Base-by-base conservation (phyloP, 192 early-diverging fungal genomes). In the Haplosporangium gracile region DNA sequence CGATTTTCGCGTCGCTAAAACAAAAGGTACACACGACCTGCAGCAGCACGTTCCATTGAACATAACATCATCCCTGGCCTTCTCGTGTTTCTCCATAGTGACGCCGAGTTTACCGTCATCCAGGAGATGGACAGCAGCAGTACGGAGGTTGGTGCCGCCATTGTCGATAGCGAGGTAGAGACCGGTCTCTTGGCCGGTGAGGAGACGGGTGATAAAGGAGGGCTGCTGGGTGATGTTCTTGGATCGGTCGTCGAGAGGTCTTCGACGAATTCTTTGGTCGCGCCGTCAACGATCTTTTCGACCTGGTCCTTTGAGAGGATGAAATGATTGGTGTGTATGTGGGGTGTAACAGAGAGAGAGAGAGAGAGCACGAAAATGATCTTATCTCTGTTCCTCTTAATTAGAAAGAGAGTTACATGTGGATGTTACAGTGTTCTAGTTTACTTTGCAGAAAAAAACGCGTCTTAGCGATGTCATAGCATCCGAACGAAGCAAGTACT, bases 111-210 rank as follows among this genome's bases (percentile, higher is more conserved):
- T 80, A 47, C 97, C 96, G 71, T 93, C 83, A 53, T 97, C 97
- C 63, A 95, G 88, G 20, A 99, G 91, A 38, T 92, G 92, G 20
- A 98, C 96, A 60, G 92, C 91, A 80, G 96, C 94, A 32, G 98
- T 95, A 45, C 98, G 95, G 77, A 99, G 92, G 90, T 99, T 98
- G 49, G 97, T 97, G n/a, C 98, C 98, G 65, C 98, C 98, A 75
- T 99, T 89, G 78, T 99, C 98, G 57, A 99, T 91, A 11, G 98
- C 96, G 71, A 97, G 89, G 90, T 93, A 97, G 49, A 94, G 92
- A 36, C 98, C 98, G 42, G 90, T 93, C 82, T 99, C 98, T 74
- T 87, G 90, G 36, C 98, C 97, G 29, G 90, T 93, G 8, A 98
- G 97, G 26, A 95, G 89, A 57, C 88, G 82, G 15, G 94, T 92